Conservation (phyloP, 345 rosid species). For the Noccaea caerulescens region DNA sequence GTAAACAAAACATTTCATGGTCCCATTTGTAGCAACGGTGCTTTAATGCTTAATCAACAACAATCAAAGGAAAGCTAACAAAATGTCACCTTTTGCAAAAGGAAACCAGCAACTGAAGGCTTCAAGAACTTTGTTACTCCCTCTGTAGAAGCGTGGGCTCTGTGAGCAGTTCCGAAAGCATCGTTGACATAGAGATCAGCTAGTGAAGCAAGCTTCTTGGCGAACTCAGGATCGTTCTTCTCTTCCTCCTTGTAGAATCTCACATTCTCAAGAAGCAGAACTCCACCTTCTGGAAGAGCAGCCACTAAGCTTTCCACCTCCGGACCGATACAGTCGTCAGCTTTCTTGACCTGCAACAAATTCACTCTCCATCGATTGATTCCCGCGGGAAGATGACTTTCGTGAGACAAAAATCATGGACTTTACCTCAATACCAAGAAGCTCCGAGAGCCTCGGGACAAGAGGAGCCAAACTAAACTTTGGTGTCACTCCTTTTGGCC, state of each 20-base stretch:
- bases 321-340: constrained; percentile 77
- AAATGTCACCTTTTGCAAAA: constrained; percentile 72
- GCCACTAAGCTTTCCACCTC: constrained; percentile 79
- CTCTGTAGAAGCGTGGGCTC: constrained; percentile 96
- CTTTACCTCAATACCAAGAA: constrained; percentile 76
- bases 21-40: not conserved
- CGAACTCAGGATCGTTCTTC: constrained; percentile 92
- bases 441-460: constrained; percentile 84
- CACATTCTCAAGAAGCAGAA: constrained; percentile 84
- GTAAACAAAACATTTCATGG: constrained; percentile 1
- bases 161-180: constrained; percentile 93
- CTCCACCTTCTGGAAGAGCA: constrained; percentile 72
- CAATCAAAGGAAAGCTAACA: not conserved
- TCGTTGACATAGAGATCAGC: constrained; percentile 91
- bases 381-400: not conserved
- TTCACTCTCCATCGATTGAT: not conserved
- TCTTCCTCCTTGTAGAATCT: constrained; percentile 94
- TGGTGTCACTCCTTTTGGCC: constrained; percentile 94
- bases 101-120: constrained; percentile 95
- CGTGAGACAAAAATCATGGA: constrained; percentile 12
- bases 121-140: constrained; percentile 84
- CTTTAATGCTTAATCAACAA: not conserved
- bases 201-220: constrained; percentile 88
- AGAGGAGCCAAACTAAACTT: constrained; percentile 94
- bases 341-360: constrained; percentile 71